phyloP scores from a whole-genome alignment of 495 filamentous ascomycete genomes.

The Talaromyces thailandensis region DNA sequence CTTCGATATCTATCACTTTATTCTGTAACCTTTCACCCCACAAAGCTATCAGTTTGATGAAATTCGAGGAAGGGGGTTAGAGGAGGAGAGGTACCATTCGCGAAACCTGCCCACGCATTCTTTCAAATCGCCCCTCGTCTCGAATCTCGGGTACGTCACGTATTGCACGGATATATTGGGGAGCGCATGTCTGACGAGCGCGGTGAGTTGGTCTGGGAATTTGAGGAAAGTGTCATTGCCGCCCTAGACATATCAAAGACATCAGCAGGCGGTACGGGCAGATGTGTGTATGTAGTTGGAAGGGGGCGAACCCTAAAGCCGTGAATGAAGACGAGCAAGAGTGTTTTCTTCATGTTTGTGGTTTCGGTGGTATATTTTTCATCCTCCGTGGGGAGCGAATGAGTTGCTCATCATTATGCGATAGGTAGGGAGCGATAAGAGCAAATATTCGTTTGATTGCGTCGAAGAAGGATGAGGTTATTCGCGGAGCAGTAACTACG shows the following conservation, averaged over 20 bases:
- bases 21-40: conserved; percentile 63
- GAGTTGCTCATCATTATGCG: background rate
- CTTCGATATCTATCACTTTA: conserved; percentile 90
- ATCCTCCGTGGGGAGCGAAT: background rate
- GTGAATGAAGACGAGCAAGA: conserved; percentile 89
- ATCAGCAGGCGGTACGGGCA: no score
- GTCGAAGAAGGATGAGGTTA: background rate
- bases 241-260: no score
- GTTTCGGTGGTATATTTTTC: background rate
- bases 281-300: no score
- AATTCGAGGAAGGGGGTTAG: background rate
- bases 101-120: conserved; percentile 73
- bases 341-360: conserved; percentile 67
- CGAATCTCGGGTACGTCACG: conserved; percentile 79
- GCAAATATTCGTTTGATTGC: background rate
- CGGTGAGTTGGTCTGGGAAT: conserved; percentile 67
- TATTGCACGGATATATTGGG: conserved; percentile 63
- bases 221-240: conserved; percentile 78
- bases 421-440: background rate
- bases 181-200: conserved; percentile 58
- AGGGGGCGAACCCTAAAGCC: conserved; percentile 84
- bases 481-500: background rate
- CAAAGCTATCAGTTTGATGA: background rate
- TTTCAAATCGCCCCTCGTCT: conserved; percentile 79
- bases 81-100: conserved; percentile 55